phyloP scores from a whole-genome alignment of 805 yeast species.

The Metschnikowia cubensis region DNA sequence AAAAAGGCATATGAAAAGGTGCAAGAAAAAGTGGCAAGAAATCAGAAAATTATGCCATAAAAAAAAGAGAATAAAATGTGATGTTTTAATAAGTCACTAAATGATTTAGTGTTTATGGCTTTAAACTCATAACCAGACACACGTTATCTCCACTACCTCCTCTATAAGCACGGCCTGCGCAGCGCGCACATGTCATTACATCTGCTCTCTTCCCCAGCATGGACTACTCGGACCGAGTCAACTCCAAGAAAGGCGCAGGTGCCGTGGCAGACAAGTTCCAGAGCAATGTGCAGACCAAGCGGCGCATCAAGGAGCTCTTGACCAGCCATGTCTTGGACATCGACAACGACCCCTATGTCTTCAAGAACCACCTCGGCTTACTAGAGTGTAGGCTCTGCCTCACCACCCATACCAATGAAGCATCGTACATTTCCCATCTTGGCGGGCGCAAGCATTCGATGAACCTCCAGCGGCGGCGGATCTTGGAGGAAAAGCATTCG shows the following conservation, averaged over 20 bases:
- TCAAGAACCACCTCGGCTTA: slow-evolving; percentile 77
- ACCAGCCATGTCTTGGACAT: slow-evolving; percentile 46
- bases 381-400: slow-evolving; percentile 81
- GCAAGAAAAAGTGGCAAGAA: no score
- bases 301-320: slow-evolving; percentile 63
- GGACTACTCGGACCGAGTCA: slow-evolving; percentile 89
- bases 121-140: neutral
- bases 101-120: no score
- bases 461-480: slow-evolving; percentile 58
- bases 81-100: no score
- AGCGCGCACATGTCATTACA: neutral
- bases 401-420: slow-evolving; percentile 76
- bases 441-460: slow-evolving; percentile 80
- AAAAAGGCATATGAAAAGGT: no score
- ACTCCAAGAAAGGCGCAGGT: slow-evolving; percentile 88
- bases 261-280: slow-evolving; percentile 78
- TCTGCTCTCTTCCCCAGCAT: slow-evolving; percentile 32
- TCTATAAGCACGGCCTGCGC: neutral
- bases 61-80: no score
- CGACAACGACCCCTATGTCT: slow-evolving; percentile 76
- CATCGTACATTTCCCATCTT: slow-evolving; percentile 78
- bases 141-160: no score
- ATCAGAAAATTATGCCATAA: no score
- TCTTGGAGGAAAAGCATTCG: slow-evolving; percentile 30
- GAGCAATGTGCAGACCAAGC: slow-evolving; percentile 62